phyloP scores from a whole-genome alignment of 208 protist genomes.

The Trypanosoma conorhini region DNA sequence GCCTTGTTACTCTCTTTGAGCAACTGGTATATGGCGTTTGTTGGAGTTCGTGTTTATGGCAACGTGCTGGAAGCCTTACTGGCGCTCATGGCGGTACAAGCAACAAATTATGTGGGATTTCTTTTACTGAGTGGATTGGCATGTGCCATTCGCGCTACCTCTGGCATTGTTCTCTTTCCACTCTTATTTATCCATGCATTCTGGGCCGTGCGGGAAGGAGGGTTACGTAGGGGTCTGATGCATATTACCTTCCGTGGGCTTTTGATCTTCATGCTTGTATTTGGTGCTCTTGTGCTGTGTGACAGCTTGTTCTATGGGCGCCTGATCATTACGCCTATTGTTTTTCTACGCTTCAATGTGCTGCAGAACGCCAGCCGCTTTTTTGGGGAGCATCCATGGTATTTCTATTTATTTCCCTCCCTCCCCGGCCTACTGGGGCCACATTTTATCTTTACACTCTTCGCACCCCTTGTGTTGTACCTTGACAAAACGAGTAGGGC shows the following conservation, averaged over 20 bases:
- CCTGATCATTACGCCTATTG: conserved; percentile 54
- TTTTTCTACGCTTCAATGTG: conserved; percentile 91
- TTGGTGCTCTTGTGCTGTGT: conserved; percentile 25
- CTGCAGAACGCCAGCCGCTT: conserved; percentile 67
- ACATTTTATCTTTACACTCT: conserved; percentile 43
- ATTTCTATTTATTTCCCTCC: conserved; percentile 82
- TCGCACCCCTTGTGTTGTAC: conserved; percentile 25
- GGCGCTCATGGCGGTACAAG: conserved; percentile 53
- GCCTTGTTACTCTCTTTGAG: conserved; percentile 35
- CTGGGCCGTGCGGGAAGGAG: conserved; percentile 19
- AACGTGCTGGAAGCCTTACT: conserved; percentile 76
- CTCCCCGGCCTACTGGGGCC: conserved; percentile 70
- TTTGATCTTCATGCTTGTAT: conserved; percentile 30
- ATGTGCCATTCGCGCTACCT: conserved; percentile 63
- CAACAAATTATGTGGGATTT: conserved; percentile 44
- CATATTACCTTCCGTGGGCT: conserved; percentile 23
- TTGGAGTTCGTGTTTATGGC: conserved; percentile 63
- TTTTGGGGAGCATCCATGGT: conserved; percentile 88
- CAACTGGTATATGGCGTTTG: conserved; percentile 63
- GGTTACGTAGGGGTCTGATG: conserved; percentile 13
- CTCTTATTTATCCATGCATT: conserved; percentile 42
- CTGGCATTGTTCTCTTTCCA: conserved; percentile 52
- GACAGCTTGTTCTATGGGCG: conserved; percentile 68
- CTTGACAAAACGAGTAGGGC: conserved; percentile 15
- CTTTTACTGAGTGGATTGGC: conserved; percentile 59